Conservation (phyloP, 441 rosid species). For the California macrophylla region DNA sequence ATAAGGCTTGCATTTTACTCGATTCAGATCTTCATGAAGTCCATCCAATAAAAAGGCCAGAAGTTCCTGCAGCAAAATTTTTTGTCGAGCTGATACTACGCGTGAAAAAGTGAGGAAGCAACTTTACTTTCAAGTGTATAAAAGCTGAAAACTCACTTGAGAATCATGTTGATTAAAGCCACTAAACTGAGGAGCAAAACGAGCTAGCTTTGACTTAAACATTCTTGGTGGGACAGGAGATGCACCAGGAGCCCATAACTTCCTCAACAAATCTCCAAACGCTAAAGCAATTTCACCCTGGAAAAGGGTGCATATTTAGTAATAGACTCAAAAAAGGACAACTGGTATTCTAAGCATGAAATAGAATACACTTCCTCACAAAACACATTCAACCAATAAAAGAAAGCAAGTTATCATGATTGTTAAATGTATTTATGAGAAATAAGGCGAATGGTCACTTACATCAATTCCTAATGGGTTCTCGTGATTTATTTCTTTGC, state of each 20-base stretch:
- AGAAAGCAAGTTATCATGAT: constrained; percentile 7
- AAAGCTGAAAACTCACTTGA: constrained; percentile 46
- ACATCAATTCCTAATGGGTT: constrained; percentile 72
- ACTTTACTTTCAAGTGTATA: constrained; percentile 18
- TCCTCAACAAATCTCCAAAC: constrained; percentile 65
- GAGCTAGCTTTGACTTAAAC: constrained; percentile 66
- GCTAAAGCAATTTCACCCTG: constrained; percentile 77
- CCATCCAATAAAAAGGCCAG: constrained; percentile 72
- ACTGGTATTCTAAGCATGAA: constrained; percentile 7
- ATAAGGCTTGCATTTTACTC: constrained; percentile 64
- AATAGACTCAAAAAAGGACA: constrained; percentile 10
- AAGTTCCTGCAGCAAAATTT: constrained; percentile 42
- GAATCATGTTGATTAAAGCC: constrained; percentile 84
- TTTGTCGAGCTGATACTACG: constrained; percentile 22
- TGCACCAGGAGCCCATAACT: constrained; percentile 70
- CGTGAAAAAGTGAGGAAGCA: constrained; percentile 4
- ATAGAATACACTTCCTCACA: not conserved
- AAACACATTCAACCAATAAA: not conserved
- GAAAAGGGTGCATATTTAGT: constrained; percentile 7
- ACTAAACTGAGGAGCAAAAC: constrained; percentile 66
- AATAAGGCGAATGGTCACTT: constrained; percentile 24
- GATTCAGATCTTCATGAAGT: constrained; percentile 71
- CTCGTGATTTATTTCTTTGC: constrained; percentile 55
- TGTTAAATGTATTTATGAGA: constrained; percentile 7
- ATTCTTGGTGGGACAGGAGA: constrained; percentile 52